Evolutionary conservation across 2,329 filamentous ascomycete genomes (phyloP), one percentile per base, ranked within the genome.

Genomic region (Plectosphaerella cucumerina): DNA sequence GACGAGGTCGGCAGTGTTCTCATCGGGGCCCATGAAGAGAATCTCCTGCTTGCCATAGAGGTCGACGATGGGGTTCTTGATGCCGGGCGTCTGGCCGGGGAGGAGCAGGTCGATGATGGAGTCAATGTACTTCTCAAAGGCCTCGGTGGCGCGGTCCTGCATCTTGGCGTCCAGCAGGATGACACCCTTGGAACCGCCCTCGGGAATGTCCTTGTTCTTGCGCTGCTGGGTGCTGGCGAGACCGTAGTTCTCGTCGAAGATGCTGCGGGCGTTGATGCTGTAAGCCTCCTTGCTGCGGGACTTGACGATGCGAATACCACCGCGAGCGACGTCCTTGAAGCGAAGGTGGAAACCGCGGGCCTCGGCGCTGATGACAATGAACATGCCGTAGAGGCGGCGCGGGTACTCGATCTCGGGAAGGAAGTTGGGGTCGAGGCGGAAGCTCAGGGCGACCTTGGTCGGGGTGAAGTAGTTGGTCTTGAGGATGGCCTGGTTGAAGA

Each of bases 61-160:
- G 69, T 99, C 94, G 52, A 99, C 93, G 55, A 99, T 92, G 1
- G 94, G 94, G 65, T 99, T 96, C 78, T 99, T 99, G 80, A 99
- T 99, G 58, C 94, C 94, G 11, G 94, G 94, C 52, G 91, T 96
- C 61, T 84, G 81, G 1, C 94, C 90, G 11, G 90, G 90, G 44
- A 99, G 80, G 35, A 99, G 83, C 56, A 99, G 84, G 70, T 99
- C 94, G 66, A 99, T 80, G 63, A 99, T 97, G 67, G 90, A 96
- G 75, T 99, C 94, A 63, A 99, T 99, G 74, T 99, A 99, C 78
- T 99, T 99, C 76, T 99, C 93, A 62, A 99, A 99, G 2, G 94
- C 93, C 56, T 96, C 91, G 45, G 81, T 82, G 17, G 87, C 87
- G 74, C 93, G 95, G 70, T 97, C 90, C 71, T 99, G 94, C 71